Conservation (phyloP, 208 protist genomes). For the Naegleria gruberi region DNA sequence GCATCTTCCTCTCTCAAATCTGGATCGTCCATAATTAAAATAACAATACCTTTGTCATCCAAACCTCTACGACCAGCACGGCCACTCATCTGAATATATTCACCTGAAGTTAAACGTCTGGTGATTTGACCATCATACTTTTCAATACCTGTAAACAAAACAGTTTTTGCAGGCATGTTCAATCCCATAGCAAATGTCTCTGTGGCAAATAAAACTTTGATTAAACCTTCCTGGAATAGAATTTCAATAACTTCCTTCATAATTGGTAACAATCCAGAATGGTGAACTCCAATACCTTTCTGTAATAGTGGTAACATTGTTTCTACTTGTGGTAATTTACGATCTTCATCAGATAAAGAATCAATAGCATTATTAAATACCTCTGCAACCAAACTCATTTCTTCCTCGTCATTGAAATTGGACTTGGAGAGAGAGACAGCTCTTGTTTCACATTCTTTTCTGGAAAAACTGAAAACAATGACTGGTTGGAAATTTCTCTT, state of each 20-base stretch:
- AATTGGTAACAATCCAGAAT: slow-evolving; percentile 97
- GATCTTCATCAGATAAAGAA: slow-evolving; percentile 81
- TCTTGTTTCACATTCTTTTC: slow-evolving; percentile 92
- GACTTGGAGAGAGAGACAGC: slow-evolving; percentile 81
- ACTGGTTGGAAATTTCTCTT: slow-evolving; percentile 89
- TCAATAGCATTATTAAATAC: slow-evolving; percentile 91
- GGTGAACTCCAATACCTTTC: slow-evolving; percentile 98
- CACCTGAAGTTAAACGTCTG: slow-evolving; percentile 84
- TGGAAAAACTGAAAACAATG: slow-evolving; percentile 98
- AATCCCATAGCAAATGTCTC: slow-evolving; percentile 99
- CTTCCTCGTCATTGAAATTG: slow-evolving; percentile 83
- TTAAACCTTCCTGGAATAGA: slow-evolving; percentile 96
- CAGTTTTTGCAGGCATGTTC: slow-evolving; percentile 99
- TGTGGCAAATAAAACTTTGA: slow-evolving; percentile 98
- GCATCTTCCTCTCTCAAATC: slow-evolving; percentile 71
- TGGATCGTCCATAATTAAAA: slow-evolving; percentile 93
- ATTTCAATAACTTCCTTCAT: slow-evolving; percentile 99
- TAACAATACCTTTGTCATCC: slow-evolving; percentile 94
- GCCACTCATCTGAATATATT: slow-evolving; percentile 99
- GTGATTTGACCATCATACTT: slow-evolving; percentile 97
- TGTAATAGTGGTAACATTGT: slow-evolving; percentile 88
- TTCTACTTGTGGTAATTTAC: slow-evolving; percentile 78
- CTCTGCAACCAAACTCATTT: slow-evolving; percentile 56
- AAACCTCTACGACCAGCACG: slow-evolving; percentile 98
- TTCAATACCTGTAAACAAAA: slow-evolving; percentile 94